phyloP scores from a whole-genome alignment of 176 grass and related monocot genomes.

The Ananas comosus region DNA sequence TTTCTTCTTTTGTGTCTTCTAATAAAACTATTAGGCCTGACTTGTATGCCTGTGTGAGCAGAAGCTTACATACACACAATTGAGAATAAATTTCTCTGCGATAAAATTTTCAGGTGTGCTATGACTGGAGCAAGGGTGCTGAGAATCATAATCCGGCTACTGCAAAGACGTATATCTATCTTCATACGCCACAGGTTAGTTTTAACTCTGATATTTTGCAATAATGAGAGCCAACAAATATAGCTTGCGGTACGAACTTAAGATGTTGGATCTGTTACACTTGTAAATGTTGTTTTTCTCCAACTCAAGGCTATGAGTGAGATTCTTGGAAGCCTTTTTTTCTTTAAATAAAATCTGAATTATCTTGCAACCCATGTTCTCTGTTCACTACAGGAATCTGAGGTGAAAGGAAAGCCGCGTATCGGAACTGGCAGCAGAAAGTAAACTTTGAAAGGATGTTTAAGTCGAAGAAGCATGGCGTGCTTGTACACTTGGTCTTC shows the following conservation, averaged over 20 bases:
- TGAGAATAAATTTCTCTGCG: not conserved
- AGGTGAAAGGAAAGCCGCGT: conserved; percentile 91
- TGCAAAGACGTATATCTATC: conserved; percentile 94
- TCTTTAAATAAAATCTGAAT: not conserved
- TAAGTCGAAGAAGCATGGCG: not conserved
- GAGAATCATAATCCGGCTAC: conserved; percentile 86
- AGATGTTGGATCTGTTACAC: no score
- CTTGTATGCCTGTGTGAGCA: no score
- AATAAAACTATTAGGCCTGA: no score
- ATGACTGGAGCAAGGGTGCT: conserved; percentile 94
- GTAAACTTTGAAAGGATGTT: conserved; percentile 27
- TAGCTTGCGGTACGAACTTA: not conserved
- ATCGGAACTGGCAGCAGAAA: conserved; percentile 33
- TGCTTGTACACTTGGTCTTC: not conserved
- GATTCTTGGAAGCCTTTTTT: no score
- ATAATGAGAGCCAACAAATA: not conserved
- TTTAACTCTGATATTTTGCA: not conserved
- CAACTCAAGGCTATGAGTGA: no score
- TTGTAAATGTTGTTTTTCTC: no score
- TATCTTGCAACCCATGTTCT: not conserved
- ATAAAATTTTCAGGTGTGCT: conserved; percentile 43
- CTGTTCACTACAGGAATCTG: conserved; percentile 52
- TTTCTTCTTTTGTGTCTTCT: no score
- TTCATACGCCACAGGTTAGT: conserved; percentile 74
- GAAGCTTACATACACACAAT: no score